phyloP scores from a whole-genome alignment of 352 stramenopile species.

The Pythium sp. region DNA sequence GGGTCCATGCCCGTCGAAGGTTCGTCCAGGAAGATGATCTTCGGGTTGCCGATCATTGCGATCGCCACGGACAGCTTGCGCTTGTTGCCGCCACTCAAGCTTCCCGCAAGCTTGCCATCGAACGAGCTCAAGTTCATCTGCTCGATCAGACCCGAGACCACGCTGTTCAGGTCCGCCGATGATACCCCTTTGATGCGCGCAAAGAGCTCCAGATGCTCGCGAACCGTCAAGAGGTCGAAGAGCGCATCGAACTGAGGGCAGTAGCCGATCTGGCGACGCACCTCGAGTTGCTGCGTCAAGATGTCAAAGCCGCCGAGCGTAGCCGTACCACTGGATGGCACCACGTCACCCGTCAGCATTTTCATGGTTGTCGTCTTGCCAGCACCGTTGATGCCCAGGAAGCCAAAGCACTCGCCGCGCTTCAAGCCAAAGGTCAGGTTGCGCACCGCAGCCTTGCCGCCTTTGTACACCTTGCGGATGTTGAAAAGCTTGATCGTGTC shows the following conservation, averaged over 20 bases:
- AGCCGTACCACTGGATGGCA: slow-evolving; percentile 49
- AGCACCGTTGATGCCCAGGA: slow-evolving; percentile 93
- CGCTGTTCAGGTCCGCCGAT: slow-evolving; percentile 31
- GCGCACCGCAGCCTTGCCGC: slow-evolving; percentile 70
- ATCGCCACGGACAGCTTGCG: slow-evolving; percentile 92
- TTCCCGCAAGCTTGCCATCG: slow-evolving; percentile 66
- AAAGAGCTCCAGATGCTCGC: slow-evolving; percentile 88
- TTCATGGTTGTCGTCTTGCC: slow-evolving; percentile 96
- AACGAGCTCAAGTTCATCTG: slow-evolving; percentile 72
- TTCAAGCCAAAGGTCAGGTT: slow-evolving; percentile 77
- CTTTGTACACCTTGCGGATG: slow-evolving; percentile 46
- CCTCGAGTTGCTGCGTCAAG: slow-evolving; percentile 63
- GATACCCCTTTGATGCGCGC: slow-evolving; percentile 86
- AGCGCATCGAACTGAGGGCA: slow-evolving; percentile 92
- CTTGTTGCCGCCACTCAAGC: slow-evolving; percentile 90
- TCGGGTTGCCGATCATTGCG: slow-evolving; percentile 89
- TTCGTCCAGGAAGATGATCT: slow-evolving; percentile 90
- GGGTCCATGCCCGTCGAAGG: slow-evolving; percentile 91
- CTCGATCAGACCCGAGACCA: slow-evolving; percentile 63
- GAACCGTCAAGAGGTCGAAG: slow-evolving; percentile 76
- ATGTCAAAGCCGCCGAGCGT: slow-evolving; percentile 74
- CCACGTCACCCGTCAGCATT: slow-evolving; percentile 89
- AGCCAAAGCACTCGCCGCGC: slow-evolving; percentile 91
- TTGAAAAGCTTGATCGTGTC: slow-evolving; percentile 35
- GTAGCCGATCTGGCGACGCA: slow-evolving; percentile 86